A percentile compares a stretch with the other conserved stretches of the same genome.
Conservation (phyloP, 371 early-diverging fungal genomes). For the Mortierella sp. region DNA sequence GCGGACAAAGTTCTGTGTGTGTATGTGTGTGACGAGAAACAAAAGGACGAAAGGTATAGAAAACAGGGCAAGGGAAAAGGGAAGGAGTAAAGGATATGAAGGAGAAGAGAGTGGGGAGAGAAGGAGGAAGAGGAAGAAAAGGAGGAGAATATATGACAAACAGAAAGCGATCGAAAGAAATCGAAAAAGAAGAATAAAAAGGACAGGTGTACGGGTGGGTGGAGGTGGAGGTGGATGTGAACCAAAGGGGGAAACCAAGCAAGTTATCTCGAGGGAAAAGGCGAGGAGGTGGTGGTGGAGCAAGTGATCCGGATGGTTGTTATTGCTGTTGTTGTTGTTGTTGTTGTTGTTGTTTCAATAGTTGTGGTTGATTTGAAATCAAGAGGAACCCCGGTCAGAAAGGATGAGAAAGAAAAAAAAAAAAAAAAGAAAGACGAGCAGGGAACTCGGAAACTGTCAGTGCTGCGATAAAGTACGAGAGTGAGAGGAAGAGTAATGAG, state of each 20-base stretch:
- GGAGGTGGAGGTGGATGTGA: neutral
- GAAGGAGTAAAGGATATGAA: neutral
- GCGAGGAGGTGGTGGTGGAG: neutral
- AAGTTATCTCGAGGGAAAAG: neutral
- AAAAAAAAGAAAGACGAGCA: neutral
- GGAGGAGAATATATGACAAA: neutral
- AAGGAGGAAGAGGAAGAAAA: neutral
- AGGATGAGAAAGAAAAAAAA: neutral
- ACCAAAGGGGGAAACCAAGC: neutral
- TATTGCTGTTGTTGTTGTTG: neutral
- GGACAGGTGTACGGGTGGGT: neutral
- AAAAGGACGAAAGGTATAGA: neutral
- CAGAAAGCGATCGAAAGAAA: conserved; percentile 10
- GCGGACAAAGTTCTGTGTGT: too few relatives aligned
- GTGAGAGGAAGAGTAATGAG: too few relatives aligned
- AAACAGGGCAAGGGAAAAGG: conserved; percentile 2
- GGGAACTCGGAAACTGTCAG: neutral
- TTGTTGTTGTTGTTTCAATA: neutral
- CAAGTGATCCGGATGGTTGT: neutral
- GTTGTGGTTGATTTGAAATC: neutral
- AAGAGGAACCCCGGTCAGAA: neutral
- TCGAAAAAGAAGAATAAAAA: conserved; percentile 9
- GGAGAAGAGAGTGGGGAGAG: neutral
- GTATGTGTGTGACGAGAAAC: neutral
- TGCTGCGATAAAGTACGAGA: neutral